Conservation (phyloP, 2,329 filamentous ascomycete genomes). For the Ascochyta clinopodiicola region DNA sequence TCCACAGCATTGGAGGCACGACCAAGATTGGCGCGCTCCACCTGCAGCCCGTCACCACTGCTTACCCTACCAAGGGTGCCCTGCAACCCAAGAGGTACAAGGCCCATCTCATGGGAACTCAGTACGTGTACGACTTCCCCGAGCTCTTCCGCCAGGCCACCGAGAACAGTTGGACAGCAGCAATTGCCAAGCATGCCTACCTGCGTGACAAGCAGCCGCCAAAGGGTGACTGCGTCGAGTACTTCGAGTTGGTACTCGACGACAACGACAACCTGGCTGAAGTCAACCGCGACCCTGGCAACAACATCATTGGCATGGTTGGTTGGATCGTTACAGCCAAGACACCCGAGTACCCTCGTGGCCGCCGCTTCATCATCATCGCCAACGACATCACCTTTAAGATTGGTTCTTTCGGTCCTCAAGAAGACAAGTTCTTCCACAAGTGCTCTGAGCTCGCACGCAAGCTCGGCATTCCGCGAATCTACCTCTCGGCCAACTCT, state of each 20-base stretch:
- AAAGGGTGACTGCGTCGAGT: conserved; percentile 89
- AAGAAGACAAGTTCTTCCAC: conserved; percentile 98
- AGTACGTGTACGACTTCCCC: conserved; percentile 99
- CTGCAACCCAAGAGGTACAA: conserved; percentile 99
- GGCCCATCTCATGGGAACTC: conserved; percentile 98
- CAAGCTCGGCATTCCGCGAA: conserved; percentile 91
- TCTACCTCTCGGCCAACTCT: conserved; percentile 98
- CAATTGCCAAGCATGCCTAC: conserved; percentile 73
- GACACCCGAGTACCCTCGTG: conserved; percentile 93
- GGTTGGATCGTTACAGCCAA: conserved; percentile 95
- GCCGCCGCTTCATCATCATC: conserved; percentile 91
- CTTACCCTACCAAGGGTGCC: conserved; percentile 98
- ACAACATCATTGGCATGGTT: conserved; percentile 97
- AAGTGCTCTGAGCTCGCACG: conserved; percentile 97
- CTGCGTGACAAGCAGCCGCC: conserved; percentile 82
- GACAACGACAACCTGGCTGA: conserved; percentile 91
- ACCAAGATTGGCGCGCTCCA: conserved; percentile 97
- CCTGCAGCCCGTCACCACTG: conserved; percentile 84
- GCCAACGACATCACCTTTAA: conserved; percentile 99
- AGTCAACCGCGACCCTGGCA: conserved; percentile 92
- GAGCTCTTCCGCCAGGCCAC: conserved; percentile 98
- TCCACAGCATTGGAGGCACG: conserved; percentile 95
- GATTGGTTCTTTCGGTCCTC: conserved; percentile 96
- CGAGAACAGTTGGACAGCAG: conserved; percentile 89
- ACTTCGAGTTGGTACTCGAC: conserved; percentile 92